A percentile compares a stretch with the other conserved stretches of the same genome.
Conservation (phyloP, 164 flowering plant species). For the Stephania yunnanensis region DNA sequence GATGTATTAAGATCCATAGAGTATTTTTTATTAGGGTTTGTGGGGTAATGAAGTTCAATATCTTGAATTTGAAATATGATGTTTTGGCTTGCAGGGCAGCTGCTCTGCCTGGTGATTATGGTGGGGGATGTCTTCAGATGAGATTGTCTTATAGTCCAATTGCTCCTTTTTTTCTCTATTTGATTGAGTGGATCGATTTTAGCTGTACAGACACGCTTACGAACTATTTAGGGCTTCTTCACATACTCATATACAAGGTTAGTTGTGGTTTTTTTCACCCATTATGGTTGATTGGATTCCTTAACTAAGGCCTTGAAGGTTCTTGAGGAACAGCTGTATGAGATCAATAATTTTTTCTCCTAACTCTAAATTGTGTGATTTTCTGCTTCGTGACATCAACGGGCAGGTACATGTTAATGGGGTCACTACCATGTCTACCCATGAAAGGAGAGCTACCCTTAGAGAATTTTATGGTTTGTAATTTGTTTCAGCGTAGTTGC, state of each 20-base stretch:
- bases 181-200: constrained; percentile 80
- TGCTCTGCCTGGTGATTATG: constrained; percentile 54
- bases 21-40: background rate
- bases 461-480: constrained; percentile 63
- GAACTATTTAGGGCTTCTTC: constrained; percentile 72
- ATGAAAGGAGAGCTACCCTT: constrained; percentile 56
- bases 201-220: constrained; percentile 67
- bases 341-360: constrained; percentile 1
- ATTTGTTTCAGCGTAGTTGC: background rate
- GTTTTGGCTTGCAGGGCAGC: constrained; percentile 58
- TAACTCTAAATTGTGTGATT: background rate
- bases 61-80: constrained; percentile 5
- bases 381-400: background rate
- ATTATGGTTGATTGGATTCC: background rate
- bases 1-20: background rate
- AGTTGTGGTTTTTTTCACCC: constrained; percentile 1
- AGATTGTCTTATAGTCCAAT: constrained; percentile 68
- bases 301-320: background rate
- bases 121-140: constrained; percentile 67
- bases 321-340: background rate
- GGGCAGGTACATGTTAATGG: constrained; percentile 64
- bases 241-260: constrained; percentile 79
- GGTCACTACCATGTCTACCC: constrained; percentile 43
- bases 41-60: background rate
- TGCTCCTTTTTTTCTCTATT: constrained; percentile 62